Conservation (phyloP, 169 alveolate genomes). For the Eimeria brunetti region DNA sequence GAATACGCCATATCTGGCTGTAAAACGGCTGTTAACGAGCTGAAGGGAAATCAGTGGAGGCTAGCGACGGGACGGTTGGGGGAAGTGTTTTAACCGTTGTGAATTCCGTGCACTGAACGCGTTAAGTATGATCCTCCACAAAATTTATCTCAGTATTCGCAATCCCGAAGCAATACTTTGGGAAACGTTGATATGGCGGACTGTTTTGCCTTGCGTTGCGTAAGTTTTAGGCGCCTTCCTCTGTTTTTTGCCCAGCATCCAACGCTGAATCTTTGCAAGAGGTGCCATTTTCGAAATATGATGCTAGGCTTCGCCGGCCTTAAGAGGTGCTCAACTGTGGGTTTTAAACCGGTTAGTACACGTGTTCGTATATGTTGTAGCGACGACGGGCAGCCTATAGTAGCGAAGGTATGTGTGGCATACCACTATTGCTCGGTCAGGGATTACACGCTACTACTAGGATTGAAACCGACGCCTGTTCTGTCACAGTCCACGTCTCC, state of each 20-base stretch:
- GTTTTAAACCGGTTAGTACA: not conserved
- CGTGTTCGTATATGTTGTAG: not conserved
- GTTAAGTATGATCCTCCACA: no score
- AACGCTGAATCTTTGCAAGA: not conserved
- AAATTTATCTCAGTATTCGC: no score
- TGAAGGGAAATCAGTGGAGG: no score
- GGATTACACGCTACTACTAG: not conserved
- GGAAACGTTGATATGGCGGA: not conserved
- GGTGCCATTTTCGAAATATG: no score
- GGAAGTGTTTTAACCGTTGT: no score
- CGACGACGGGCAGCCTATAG: not conserved
- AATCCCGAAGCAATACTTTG: no score
- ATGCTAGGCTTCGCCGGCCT: no score
- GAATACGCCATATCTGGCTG: not conserved
- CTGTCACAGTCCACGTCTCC: not conserved
- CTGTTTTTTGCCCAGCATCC: not conserved
- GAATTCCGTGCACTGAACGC: no score
- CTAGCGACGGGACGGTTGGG: no score
- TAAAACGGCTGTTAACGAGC: no score
- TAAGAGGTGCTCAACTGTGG: no score
- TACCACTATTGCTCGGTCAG: not conserved
- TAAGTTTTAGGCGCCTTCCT: not conserved
- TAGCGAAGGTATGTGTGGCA: not conserved
- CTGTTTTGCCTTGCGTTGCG: not conserved
- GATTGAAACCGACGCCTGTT: not conserved